Conservation (phyloP, 73 alveolate species). For the Paramecium pentaurelia region DNA sequence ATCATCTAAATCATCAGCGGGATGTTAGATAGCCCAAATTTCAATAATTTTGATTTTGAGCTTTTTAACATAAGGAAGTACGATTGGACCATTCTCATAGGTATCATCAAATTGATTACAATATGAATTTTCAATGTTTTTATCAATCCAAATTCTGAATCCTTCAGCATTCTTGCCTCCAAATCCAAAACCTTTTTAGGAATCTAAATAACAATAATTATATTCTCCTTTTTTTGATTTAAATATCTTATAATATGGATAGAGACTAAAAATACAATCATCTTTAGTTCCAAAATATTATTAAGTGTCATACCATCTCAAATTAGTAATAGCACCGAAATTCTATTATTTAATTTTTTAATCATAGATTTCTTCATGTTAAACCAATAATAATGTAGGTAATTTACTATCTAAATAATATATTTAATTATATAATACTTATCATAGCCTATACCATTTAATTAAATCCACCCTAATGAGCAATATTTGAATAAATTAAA, state of each 20-base stretch:
- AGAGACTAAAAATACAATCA: constrained; percentile 9
- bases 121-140: not conserved
- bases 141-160: constrained; percentile 29
- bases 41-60: not conserved
- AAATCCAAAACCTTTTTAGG: not conserved
- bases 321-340: not conserved
- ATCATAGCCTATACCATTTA: not conserved
- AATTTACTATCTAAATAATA: not conserved
- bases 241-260: not conserved
- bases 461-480: not conserved
- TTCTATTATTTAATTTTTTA: not conserved
- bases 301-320: not conserved
- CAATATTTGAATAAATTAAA: not conserved
- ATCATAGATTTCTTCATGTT: not conserved
- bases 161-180: constrained; percentile 18
- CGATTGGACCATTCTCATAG: not conserved
- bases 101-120: not conserved
- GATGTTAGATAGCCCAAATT: constrained; percentile 14
- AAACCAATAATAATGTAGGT: not conserved
- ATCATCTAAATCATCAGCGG: not conserved
- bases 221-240: constrained; percentile 6
- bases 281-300: constrained; percentile 32
- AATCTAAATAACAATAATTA: constrained; percentile 15
- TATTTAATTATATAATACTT: not conserved
- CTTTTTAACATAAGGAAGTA: not conserved